Conservation (phyloP, 2,329 filamentous ascomycete genomes). For the Polytolypa hystricis region DNA sequence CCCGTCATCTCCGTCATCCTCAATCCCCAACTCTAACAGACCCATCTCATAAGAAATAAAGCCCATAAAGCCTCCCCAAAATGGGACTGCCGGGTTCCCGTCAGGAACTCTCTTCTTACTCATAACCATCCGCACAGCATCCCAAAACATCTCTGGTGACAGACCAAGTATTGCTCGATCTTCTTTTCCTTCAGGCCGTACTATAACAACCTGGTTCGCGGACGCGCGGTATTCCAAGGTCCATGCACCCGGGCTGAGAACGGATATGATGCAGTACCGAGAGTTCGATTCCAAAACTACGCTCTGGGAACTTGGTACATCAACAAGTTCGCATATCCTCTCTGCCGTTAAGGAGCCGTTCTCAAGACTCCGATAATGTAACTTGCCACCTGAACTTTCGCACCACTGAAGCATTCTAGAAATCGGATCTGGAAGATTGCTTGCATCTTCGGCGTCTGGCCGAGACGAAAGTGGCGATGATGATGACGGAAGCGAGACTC, state of each 20-base stretch:
- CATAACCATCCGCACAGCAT: slow-evolving; percentile 28
- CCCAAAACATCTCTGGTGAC: slow-evolving; percentile 21
- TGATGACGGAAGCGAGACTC: not conserved
- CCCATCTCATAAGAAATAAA: slow-evolving; percentile 80
- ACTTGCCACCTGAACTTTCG: not conserved
- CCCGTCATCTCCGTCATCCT: slow-evolving; percentile 34
- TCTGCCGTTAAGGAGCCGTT: slow-evolving; percentile 20
- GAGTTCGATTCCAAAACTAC: slow-evolving; percentile 35
- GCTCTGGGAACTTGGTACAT: slow-evolving; percentile 20
- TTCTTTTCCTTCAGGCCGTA: slow-evolving; percentile 5
- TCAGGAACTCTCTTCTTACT: slow-evolving; percentile 27
- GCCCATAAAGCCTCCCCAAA: slow-evolving; percentile 75
- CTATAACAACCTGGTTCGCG: not conserved
- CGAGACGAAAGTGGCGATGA: not conserved
- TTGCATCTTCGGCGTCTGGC: not conserved
- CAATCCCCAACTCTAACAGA: slow-evolving; percentile 33
- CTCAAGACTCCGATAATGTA: slow-evolving; percentile 15
- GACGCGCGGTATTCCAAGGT: slow-evolving; percentile 23
- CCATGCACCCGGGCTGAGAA: slow-evolving; percentile 26
- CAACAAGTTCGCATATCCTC: slow-evolving; percentile 24
- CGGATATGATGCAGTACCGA: slow-evolving; percentile 25
- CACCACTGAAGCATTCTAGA: slow-evolving; percentile 3
- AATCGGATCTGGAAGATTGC: not conserved
- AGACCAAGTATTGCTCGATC: slow-evolving; percentile 12
- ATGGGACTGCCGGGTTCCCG: slow-evolving; percentile 39